Conservation (phyloP, 2,329 filamentous ascomycete species). For the Aspergillus phoenicis region DNA sequence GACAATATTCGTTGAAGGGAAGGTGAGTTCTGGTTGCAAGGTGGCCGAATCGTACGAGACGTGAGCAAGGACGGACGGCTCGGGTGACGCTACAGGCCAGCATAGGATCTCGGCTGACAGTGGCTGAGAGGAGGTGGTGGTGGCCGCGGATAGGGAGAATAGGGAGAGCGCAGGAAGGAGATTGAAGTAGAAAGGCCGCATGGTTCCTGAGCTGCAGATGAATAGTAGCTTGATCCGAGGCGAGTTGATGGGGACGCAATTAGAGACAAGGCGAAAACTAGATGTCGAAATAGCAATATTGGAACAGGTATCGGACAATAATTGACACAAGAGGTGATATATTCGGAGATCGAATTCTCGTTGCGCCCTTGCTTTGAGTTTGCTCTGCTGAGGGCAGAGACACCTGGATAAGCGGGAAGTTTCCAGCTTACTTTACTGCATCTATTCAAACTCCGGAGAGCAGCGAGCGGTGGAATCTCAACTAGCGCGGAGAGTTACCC, state of each 20-base stretch:
- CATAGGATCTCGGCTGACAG: constrained; percentile 40
- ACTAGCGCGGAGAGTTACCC: too few species aligned
- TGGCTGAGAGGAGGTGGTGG: constrained; percentile 22
- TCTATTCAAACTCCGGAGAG: too few species aligned
- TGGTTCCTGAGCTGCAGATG: neutral
- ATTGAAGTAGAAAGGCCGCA: constrained; percentile 16
- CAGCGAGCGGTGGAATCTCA: too few species aligned
- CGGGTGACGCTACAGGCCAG: constrained; percentile 37
- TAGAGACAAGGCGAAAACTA: neutral
- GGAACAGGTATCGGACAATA: neutral
- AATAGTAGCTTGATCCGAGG: neutral
- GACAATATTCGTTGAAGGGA: constrained; percentile 41
- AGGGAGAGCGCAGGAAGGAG: constrained; percentile 14
- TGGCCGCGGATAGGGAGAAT: constrained; percentile 20
- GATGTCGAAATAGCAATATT: neutral
- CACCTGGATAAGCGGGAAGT: too few species aligned
- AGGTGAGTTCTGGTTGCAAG: constrained; percentile 38
- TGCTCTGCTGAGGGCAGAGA: too few species aligned
- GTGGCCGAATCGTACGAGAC: constrained; percentile 46
- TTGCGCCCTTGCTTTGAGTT: too few species aligned
- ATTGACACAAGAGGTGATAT: too few species aligned
- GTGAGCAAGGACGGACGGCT: constrained; percentile 42
- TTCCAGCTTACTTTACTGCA: too few species aligned
- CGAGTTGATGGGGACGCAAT: neutral
- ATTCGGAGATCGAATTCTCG: too few species aligned